A percentile compares a stretch with the other conserved stretches of the same genome.
phyloP scores from a whole-genome alignment of 352 stramenopile genomes.

The Globisporangium apiculatum region DNA sequence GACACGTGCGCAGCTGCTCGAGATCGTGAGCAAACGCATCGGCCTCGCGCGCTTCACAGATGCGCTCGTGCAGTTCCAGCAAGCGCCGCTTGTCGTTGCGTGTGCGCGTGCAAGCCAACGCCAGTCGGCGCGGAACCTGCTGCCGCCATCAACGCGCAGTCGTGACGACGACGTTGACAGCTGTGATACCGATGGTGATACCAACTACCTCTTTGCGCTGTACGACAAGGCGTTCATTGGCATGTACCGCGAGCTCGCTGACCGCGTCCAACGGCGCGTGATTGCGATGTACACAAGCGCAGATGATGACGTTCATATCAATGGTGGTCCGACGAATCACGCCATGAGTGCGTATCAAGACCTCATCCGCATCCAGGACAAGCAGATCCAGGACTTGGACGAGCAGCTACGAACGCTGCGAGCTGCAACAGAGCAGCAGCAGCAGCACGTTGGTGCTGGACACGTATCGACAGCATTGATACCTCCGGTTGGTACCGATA shows the following conservation, averaged over 20 bases:
- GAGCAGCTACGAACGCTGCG: constrained; percentile 11
- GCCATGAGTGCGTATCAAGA: constrained; percentile 61
- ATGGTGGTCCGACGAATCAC: constrained; percentile 3
- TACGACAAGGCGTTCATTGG: constrained; percentile 58
- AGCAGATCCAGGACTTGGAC: constrained; percentile 56
- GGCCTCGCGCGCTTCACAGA: constrained; percentile 62
- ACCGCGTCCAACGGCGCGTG: constrained; percentile 58
- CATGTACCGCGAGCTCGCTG: constrained; percentile 37
- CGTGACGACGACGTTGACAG: constrained; percentile 19
- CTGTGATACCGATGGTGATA: constrained; percentile 4
- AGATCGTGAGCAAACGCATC: constrained; percentile 61
- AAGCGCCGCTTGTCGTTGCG: constrained; percentile 35
- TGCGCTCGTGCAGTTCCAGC: constrained; percentile 57
- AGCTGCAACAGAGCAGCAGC: background rate
- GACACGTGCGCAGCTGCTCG: constrained; percentile 53
- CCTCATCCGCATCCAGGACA: constrained; percentile 77
- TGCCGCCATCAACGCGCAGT: constrained; percentile 23
- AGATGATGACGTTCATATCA: constrained; percentile 14
- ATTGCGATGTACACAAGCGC: constrained; percentile 52
- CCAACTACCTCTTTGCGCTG: constrained; percentile 47
- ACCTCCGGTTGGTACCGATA: no score
- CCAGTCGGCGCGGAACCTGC: constrained; percentile 30
- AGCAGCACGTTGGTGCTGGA: background rate
- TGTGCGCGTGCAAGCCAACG: constrained; percentile 34
- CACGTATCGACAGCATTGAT: no score